Conservation (phyloP, 139 green algal genomes). For the Auxenochlorella protothecoides region DNA sequence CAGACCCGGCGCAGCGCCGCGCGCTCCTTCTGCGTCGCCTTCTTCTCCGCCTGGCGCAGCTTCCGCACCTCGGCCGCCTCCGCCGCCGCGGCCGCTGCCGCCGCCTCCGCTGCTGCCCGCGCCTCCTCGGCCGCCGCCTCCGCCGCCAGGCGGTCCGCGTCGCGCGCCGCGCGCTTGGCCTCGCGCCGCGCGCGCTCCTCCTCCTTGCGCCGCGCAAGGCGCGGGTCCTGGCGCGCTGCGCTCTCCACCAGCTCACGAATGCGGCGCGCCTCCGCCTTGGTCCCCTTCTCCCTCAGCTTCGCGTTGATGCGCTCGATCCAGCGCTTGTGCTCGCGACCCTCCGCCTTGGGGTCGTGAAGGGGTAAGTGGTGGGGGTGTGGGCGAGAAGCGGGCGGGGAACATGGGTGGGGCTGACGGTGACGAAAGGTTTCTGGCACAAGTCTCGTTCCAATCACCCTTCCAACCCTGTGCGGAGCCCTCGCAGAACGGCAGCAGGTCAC, state of each 20-base stretch:
- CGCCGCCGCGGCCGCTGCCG: slow-evolving; percentile 28
- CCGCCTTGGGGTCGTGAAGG: background rate
- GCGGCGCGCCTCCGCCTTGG: slow-evolving; percentile 84
- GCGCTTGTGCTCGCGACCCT: slow-evolving; percentile 56
- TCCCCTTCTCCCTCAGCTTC: slow-evolving; percentile 85
- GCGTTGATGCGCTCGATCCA: slow-evolving; percentile 90
- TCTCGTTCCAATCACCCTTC: too few relatives aligned
- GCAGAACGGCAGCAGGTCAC: too few relatives aligned
- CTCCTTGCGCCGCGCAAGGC: slow-evolving; percentile 57
- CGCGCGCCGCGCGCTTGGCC: slow-evolving; percentile 29
- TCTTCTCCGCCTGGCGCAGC: slow-evolving; percentile 70
- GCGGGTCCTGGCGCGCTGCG: slow-evolving; percentile 71
- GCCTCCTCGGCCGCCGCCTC: slow-evolving; percentile 29
- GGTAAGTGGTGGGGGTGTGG: too few relatives aligned
- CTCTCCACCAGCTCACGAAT: slow-evolving; percentile 77
- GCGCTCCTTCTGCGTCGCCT: slow-evolving; percentile 71
- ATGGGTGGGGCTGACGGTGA: background rate
- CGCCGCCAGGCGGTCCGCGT: slow-evolving; percentile 25
- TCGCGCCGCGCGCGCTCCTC: slow-evolving; percentile 50
- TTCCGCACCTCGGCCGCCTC: slow-evolving; percentile 44
- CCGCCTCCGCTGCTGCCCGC: slow-evolving; percentile 28
- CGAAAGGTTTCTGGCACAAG: too few relatives aligned
- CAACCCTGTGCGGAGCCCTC: too few relatives aligned
- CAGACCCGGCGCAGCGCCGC: slow-evolving; percentile 43
- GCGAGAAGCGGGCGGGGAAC: background rate